Conservation (phyloP, 1,284 basidiomycete species). For the Ceratobasidium sp. region DNA sequence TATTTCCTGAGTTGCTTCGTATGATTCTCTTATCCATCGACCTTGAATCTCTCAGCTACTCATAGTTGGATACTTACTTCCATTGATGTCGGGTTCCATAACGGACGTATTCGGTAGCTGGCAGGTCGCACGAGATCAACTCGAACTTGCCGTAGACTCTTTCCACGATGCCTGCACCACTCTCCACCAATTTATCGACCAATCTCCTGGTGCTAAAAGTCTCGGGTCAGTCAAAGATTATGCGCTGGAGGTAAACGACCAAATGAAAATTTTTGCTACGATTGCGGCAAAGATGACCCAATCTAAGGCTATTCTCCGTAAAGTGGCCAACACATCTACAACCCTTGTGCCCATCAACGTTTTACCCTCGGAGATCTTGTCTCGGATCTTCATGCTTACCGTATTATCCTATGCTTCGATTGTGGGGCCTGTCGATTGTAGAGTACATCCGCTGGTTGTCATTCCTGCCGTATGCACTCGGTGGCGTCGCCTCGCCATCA, state of each 20-base stretch:
- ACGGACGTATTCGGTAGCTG: too few relatives aligned
- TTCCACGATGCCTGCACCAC: background rate
- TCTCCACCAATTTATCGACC: background rate
- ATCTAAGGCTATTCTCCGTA: background rate
- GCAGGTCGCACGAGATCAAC: too few relatives aligned
- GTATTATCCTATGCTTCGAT: background rate
- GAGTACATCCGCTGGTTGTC: background rate
- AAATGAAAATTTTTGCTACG: too few relatives aligned
- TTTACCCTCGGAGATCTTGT: constrained; percentile 11
- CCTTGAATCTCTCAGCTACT: too few relatives aligned
- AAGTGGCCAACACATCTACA: background rate
- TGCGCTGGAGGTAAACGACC: background rate
- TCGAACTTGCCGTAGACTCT: background rate
- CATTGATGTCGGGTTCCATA: too few relatives aligned
- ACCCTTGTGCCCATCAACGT: constrained; percentile 4
- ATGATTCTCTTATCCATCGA: too few relatives aligned
- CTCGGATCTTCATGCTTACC: background rate
- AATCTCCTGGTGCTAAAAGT: background rate
- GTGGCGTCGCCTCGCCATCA: constrained; percentile 3
- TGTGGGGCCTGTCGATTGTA: too few relatives aligned
- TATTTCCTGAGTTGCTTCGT: background rate
- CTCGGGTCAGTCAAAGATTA: background rate
- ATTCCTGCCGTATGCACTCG: constrained; percentile 15
- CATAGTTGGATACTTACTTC: too few relatives aligned
- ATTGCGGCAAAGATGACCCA: background rate